Evolutionary conservation across 2,329 filamentous ascomycete species (phyloP), one percentile per base, ranked within the genome.

Genomic region (Scleromitrula shiraiana): DNA sequence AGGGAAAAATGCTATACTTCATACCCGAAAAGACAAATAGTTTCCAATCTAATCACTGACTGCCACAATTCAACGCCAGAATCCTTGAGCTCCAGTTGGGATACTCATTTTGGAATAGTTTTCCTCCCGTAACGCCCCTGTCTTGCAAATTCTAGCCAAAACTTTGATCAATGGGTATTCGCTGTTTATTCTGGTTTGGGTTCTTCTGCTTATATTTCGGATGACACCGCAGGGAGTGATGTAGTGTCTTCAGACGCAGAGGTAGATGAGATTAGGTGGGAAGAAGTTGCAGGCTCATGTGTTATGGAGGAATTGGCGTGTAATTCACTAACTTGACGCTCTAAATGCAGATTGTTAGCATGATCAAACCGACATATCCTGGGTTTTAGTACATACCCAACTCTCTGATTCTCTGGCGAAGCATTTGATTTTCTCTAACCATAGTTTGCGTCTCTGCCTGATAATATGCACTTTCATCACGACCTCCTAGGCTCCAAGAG

Each of bases 361-460:
- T 23, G 7, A 1, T 24, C 19, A 8, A 27, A 19, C 12, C 7
- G 17, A 6, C 7, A 22, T 5, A 14, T 32, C 27, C 29, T n/a
- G n/a, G n/a, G n/a, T 32, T 32, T 33, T 19, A 41, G 24, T 29
- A 56, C 72, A 56, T 68, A 85, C 83, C 84, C 12, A 89, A 68
- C 59, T 89, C 85, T 29, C 82, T 74, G 50, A 89, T 85, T 41
- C 86, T 75, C 62, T 82, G 75, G 52, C 83, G 80, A 43, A 91
- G 69, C 85, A 91, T 89, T 66, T 90, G 85, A 57, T 90, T 91
- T 68, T 90, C 86, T 22, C 86, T 74, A 19, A 81, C 76, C 58
- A 91, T 67, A 68, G 80, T 88, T 66, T 88, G 83, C 1, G 85
- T 88, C 67, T 91, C 86, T 4, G 85, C 85, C 64, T 89, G 85